Base-by-base conservation (phyloP, 352 stramenopile genomes). In the Phytophthora vignae region DNA sequence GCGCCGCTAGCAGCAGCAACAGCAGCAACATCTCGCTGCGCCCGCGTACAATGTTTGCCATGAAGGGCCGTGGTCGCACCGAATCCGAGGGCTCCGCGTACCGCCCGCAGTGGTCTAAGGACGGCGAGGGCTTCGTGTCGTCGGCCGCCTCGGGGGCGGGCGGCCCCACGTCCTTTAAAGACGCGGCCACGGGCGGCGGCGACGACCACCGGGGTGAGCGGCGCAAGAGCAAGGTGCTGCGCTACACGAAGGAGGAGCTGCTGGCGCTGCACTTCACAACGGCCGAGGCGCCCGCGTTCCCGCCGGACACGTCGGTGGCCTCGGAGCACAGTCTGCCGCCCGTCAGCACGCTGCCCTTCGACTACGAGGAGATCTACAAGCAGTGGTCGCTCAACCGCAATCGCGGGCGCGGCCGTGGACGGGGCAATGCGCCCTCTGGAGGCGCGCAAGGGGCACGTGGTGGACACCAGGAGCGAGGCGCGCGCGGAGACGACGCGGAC, bases 341-440 rank as follows among this genome's bases (percentile, higher is more conserved):
- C 2, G 88, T 96, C 17, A 76, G 74, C 55, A 92, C 77, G 25
- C 60, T 95, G 36, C 90, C 90, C 2, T 96, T 96, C 64, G 88
- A 96, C 76, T 93, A 94, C 60, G 85, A 94, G 63, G 90, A 95
- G 69, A 89, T 96, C 52, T 95, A 95, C 73, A 94, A 96, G 64
- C 88, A 95, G 70, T 95, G 88, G 88, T 82, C 85, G 33, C 63
- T 91, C 22, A 95, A 93, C 63, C 87, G 87, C 58, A 95, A 93
- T 60, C 88, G 87, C 12, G 88, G 87, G 3, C 86, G 90, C 17
- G 90, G 90, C 2, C 84, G 88, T 29, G 88, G 88, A 11, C 83
- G 88, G n/a, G 83, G 83, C 22, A 83, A 80, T 33, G 62, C 57
- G 29, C 67, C 71, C 11, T 15, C 59, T 48, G 78, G 60, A 38